Evolutionary conservation across 73 alveolate genomes (phyloP).

Genomic region (Blepharisma japonicum): DNA sequence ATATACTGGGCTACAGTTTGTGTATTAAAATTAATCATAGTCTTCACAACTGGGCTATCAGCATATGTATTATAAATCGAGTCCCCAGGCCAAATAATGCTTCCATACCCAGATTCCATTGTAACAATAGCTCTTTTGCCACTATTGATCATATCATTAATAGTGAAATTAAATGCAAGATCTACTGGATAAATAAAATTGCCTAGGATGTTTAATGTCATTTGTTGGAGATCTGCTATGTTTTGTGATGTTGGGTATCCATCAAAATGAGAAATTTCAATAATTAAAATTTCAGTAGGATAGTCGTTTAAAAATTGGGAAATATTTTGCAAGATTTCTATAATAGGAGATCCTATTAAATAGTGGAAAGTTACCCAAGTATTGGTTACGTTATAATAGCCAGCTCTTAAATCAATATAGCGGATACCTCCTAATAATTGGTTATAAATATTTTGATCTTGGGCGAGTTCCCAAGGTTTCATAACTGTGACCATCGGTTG

Average conservation of each 20-base stretch:
- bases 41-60: neutral
- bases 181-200: neutral
- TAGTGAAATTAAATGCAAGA: neutral
- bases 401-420: conserved; percentile 18
- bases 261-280: conserved; percentile 20
- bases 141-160: neutral
- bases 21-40: conserved; percentile 1
- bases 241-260: neutral
- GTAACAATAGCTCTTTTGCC: conserved; percentile 21
- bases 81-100: neutral
- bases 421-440: neutral
- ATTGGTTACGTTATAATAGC: neutral
- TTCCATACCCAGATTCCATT: neutral
- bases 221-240: neutral
- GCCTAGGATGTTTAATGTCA: conserved; percentile 14
- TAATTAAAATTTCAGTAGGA: conserved; percentile 9
- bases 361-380: neutral
- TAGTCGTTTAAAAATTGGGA: neutral
- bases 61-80: conserved; percentile 20
- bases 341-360: neutral
- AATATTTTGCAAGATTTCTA: neutral
- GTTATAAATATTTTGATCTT: conserved; percentile 6
- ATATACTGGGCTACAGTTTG: neutral
- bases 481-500: neutral
- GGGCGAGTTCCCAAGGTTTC: neutral